phyloP scores from a whole-genome alignment of 176 grass and related monocot species.

The Pontederia crassipes region DNA sequence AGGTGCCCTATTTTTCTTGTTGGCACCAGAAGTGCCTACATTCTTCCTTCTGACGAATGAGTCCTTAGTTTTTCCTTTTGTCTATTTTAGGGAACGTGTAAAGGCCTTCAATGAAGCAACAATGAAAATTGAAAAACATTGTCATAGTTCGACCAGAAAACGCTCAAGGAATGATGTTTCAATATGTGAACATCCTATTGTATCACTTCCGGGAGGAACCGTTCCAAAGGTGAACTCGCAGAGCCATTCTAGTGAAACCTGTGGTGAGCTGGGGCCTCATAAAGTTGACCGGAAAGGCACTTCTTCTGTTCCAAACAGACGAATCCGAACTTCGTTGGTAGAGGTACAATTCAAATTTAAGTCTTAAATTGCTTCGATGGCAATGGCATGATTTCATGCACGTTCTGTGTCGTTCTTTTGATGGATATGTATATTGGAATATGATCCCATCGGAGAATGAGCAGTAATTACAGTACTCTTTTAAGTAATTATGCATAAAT shows the following conservation, averaged over 20 bases:
- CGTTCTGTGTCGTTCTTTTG: conserved; percentile 4
- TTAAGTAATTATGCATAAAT: too few relatives aligned
- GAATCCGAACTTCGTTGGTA: conserved; percentile 45
- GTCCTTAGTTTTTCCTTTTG: conserved; percentile 1
- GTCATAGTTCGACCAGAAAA: conserved; percentile 40
- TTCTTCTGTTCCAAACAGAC: conserved; percentile 47
- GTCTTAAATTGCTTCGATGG: too few relatives aligned
- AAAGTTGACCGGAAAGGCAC: conserved; percentile 67
- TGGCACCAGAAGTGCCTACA: background rate
- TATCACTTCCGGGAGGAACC: conserved; percentile 34
- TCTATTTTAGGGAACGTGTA: conserved; percentile 30
- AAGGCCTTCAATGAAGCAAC: conserved; percentile 41
- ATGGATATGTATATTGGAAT: background rate
- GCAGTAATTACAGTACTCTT: too few relatives aligned
- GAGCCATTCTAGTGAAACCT: conserved; percentile 44
- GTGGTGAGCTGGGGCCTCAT: conserved; percentile 43
- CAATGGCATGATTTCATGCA: background rate
- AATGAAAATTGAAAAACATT: conserved; percentile 43
- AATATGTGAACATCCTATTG: conserved; percentile 38
- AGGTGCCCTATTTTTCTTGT: conserved; percentile 32
- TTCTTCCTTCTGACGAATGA: background rate
- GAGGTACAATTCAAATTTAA: conserved; percentile 21
- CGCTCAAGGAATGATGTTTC: conserved; percentile 53
- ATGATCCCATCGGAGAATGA: too few relatives aligned
- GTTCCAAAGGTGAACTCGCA: conserved; percentile 33